Evolutionary conservation across 2,329 filamentous ascomycete genomes (phyloP), one percentile per base, ranked within the genome.

Genomic region (Pestalotiopsis sp.): DNA sequence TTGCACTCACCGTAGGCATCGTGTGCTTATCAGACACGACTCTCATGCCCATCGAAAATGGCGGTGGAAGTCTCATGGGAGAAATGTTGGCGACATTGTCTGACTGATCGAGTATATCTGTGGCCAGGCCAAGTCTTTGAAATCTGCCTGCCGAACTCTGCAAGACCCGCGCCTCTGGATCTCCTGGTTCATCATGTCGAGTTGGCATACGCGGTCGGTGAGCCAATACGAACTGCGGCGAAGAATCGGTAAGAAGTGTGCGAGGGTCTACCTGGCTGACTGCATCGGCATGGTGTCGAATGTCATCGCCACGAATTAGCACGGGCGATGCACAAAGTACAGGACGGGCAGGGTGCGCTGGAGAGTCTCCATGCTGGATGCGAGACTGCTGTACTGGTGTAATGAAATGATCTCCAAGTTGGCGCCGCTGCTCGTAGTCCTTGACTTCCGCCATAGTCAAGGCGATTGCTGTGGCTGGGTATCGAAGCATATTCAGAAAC

Each of bases 371-470:
- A 3, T 62, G 36, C 17, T 36, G 27, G n/a, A 27, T 62, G 56
- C 56, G 56, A 25, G 23, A 13, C 68, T 67, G 20, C 73, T 70
- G 62, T 60, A 67, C 72, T 23, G 77, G 73, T 67, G 70, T 73
- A 56, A 74, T 74, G 67, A 80, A 78, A 70, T 79, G 78, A 52
- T 72, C 78, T 38, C 71, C 78, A 70, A 77, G 78, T 17, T 73
- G 77, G 45, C 74, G 79, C 52, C 78, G 79, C 9, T 76, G 73
- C 59, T 81, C 78, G 41, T 79, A 77, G 14, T 81, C 80, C 68
- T 80, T 79, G 64, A 84, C 80, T 71, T 85, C 83, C 13, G 79
- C 73, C 70, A 80, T 78, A 60, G 80, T 79, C 68, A 85, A 67
- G 38, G 76, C 77, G 63, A 85, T 78, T 4, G 76, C 74, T 1